A percentile compares a stretch with the other conserved stretches of the same genome.
phyloP scores from a whole-genome alignment of 2,329 filamentous ascomycete genomes.

The Arthroderma uncinatum region DNA sequence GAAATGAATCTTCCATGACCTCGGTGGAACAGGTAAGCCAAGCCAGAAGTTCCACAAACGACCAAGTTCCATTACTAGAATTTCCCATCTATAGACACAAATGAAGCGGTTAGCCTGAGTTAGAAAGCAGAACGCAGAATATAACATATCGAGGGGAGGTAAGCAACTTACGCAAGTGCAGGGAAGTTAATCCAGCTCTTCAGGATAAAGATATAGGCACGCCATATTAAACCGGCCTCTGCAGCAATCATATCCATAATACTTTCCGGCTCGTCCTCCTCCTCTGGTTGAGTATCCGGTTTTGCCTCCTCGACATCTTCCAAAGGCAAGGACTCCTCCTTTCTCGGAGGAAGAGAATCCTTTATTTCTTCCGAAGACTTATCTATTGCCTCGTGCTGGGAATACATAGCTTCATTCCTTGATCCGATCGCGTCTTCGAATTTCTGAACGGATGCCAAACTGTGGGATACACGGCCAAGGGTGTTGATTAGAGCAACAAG shows the following conservation, averaged over 20 bases:
- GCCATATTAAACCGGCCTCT: slow-evolving; percentile 54
- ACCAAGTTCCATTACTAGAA: slow-evolving; percentile 43
- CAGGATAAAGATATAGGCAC: slow-evolving; percentile 55
- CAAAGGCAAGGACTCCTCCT: slow-evolving; percentile 23
- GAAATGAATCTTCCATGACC: slow-evolving; percentile 44
- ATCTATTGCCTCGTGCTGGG: too few species aligned
- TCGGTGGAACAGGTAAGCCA: slow-evolving; percentile 47
- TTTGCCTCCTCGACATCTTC: slow-evolving; percentile 18
- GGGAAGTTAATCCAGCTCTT: slow-evolving; percentile 61
- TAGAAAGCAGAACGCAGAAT: background rate
- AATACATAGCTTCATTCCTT: slow-evolving; percentile 19
- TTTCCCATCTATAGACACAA: slow-evolving; percentile 34
- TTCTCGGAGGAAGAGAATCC: background rate
- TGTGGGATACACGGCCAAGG: slow-evolving; percentile 73
- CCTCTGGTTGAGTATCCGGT: slow-evolving; percentile 18
- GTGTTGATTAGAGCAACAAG: slow-evolving; percentile 93
- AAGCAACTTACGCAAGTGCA: slow-evolving; percentile 51
- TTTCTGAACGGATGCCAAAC: slow-evolving; percentile 59
- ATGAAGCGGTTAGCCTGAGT: background rate
- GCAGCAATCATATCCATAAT: slow-evolving; percentile 48
- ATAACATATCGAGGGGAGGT: background rate
- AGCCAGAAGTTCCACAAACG: slow-evolving; percentile 53
- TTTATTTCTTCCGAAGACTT: background rate
- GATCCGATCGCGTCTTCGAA: slow-evolving; percentile 49
- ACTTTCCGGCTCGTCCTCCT: slow-evolving; percentile 29